Evolutionary conservation across 2,329 filamentous ascomycete species (phyloP), one percentile per base, ranked within the genome.

Genomic region (Diplodia corticola): DNA sequence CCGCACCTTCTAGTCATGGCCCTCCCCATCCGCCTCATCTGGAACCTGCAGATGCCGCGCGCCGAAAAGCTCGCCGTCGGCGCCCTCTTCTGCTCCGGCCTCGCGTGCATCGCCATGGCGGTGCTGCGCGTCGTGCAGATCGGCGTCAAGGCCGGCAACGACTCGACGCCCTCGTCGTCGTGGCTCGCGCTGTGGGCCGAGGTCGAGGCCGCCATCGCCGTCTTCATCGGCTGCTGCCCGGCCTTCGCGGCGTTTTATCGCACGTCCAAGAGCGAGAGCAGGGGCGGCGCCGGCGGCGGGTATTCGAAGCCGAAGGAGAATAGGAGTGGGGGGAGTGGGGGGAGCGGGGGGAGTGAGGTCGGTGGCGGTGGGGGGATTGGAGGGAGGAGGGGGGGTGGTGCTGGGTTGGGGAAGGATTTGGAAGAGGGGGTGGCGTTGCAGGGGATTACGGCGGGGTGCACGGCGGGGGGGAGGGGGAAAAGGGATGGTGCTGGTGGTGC

Each of bases 141-240:
- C 30, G 74, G 75, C 17, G 53, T 69, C n/a, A 70, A 72, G 12
- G 68, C 72, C n/a, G 68, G 69, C 2, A 73, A 72, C 49, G 70
- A 69, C 46, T 70, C 63, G 3, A 73, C 70, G 5, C 76, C 75
- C 5, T 73, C 71, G n/a, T 71, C 71, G 24, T 73, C 75, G 6
- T 79, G 77, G 77, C 67, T 79, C 12, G 72, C 74, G 5, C 67
- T 79, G 20, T 79, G 77, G 77, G 75, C 73, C 7, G 73, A 75
- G 12, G 73, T 78, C 35, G 77, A 79, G 67, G 70, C 71, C 10
- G 71, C 76, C 28, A 76, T 77, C 57, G 73, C 72, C 54, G 66
- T 73, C 33, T 70, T 72, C 20, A 73, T 74, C 61, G 73, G 72
- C 37, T 73, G 72, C 57, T 69, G 69, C 63, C 73, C 69, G 5